Base-by-base conservation (phyloP, 2,329 filamentous ascomycete genomes). In the Colletotrichum tropicale region DNA sequence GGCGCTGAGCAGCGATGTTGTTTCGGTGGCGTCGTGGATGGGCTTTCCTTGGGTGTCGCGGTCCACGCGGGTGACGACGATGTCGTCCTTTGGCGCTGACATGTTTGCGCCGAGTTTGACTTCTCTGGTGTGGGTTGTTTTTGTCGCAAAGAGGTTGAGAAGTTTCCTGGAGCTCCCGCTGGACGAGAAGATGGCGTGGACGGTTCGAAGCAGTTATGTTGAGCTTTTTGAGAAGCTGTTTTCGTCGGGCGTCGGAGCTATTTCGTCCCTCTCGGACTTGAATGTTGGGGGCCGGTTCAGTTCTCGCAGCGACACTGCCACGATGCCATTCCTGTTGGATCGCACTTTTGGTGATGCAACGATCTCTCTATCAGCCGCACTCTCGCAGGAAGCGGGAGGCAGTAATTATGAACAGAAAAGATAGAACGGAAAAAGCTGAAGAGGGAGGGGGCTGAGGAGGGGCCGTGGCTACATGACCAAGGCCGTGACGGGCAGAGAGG, bases 1-100 rank as follows among this genome's bases (percentile, higher is more conserved):
- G 43, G 81, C 78, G 74, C 82, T 80, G 75, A 90, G 80, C 70
- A 90, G 79, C 66, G 82, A 81, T 32, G 84, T 84, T 38, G 83
- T 82, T 77, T 88, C 87, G 64, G 81, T 81, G 55, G 71, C 74
- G 15, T 76, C 74, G 18, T 71, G 55, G 24, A 61, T 56, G n/a
- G 71, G 70, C 21, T 75, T 75, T 2, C 56, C 36, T 34, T 65
- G 73, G 28, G 52, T 43, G 26, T 68, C 64, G 13, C 70, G 70
- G 58, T 75, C 73, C n/a, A 73, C 70, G 56, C 70, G 56, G 48
- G 73, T 75, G 58, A 75, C 73, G n/a, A 75, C 34, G 21, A 75
- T 65, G 64, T 75, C 73, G 56, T 75, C 70, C 18, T 75, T 75
- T 5, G 73, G 70, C 15, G 70, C 64, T 26, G 73, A 68, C 73